Evolutionary conservation across 2,329 filamentous ascomycete genomes (phyloP).

Genomic region (Zymoseptoria crescenta): DNA sequence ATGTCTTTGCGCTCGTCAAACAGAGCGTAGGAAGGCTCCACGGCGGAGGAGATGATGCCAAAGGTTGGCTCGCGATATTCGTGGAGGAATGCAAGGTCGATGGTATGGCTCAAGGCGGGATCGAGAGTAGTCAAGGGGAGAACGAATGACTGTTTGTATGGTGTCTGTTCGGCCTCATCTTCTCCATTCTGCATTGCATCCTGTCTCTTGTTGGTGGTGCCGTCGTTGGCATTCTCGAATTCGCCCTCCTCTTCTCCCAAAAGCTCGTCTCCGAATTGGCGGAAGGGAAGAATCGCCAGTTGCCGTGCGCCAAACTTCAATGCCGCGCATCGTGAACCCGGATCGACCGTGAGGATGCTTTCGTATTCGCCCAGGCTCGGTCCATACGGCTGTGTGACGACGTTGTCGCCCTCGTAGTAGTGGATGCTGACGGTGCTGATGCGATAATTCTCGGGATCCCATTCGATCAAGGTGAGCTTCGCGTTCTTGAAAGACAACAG

Average conservation of each 20-base stretch:
- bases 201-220: slow-evolving; percentile 19
- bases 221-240: slow-evolving; percentile 56
- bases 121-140: slow-evolving; percentile 83
- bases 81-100: slow-evolving; percentile 87
- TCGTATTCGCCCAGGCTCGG: slow-evolving; percentile 65
- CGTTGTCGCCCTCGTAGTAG: slow-evolving; percentile 92
- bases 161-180: slow-evolving; percentile 44
- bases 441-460: slow-evolving; percentile 72
- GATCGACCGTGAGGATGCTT: slow-evolving; percentile 80
- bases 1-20: slow-evolving; percentile 71
- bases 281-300: slow-evolving; percentile 88
- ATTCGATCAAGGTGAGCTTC: slow-evolving; percentile 86
- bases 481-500: slow-evolving; percentile 82
- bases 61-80: slow-evolving; percentile 98
- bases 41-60: slow-evolving; percentile 77
- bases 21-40: slow-evolving; percentile 65
- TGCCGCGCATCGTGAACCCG: slow-evolving; percentile 84
- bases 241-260: slow-evolving; percentile 57
- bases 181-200: slow-evolving; percentile 26
- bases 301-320: slow-evolving; percentile 86
- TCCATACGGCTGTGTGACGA: slow-evolving; percentile 57
- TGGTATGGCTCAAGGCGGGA: slow-evolving; percentile 74
- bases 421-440: slow-evolving; percentile 90
- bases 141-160: slow-evolving; percentile 88
- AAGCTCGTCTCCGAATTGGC: slow-evolving; percentile 76